These are phyloP conservation scores for Fagopyrum esculentum DNA, from an alignment of 148 eudicot species.

Conservation along the genomic window DNA sequence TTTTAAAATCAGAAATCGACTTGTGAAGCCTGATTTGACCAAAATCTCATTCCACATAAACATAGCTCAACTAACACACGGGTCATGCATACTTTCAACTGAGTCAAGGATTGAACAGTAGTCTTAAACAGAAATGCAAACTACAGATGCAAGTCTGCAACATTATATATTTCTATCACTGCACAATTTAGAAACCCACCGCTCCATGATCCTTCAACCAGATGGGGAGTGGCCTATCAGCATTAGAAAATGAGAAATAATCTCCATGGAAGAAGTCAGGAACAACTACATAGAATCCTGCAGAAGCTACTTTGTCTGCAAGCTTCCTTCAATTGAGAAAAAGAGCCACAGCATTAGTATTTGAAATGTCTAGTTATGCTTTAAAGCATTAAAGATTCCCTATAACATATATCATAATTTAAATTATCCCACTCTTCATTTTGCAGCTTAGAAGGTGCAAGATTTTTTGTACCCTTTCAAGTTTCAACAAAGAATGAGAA, in stretches of 20 bases:
- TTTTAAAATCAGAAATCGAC: neutral
- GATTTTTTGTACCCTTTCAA: neutral
- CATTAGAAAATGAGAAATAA: slow-evolving; percentile 32
- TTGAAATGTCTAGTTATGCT: neutral
- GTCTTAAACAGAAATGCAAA: neutral
- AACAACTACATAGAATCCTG: slow-evolving; percentile 62
- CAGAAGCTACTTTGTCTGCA: slow-evolving; percentile 15
- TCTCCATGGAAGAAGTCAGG: slow-evolving; percentile 69
- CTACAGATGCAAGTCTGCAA: no score
- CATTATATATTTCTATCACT: no score
- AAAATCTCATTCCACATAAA: no score
- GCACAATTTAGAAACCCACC: slow-evolving; percentile 27
- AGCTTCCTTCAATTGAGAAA: neutral
- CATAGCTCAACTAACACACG: no score
- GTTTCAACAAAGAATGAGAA: neutral
- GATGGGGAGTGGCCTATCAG: slow-evolving; percentile 32
- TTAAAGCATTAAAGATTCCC: neutral
- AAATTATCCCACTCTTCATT: neutral
- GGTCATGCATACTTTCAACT: no score
- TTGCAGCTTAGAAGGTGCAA: neutral
- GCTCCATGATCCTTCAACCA: slow-evolving; percentile 62
- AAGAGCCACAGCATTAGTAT: neutral
- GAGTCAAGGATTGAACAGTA: neutral
- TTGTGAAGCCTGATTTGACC: neutral
- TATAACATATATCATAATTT: neutral